Percentiles rank a stretch among this genome's conserved stretches.
phyloP scores from a whole-genome alignment of 148 eudicot species.

The Diospyros kaki region DNA sequence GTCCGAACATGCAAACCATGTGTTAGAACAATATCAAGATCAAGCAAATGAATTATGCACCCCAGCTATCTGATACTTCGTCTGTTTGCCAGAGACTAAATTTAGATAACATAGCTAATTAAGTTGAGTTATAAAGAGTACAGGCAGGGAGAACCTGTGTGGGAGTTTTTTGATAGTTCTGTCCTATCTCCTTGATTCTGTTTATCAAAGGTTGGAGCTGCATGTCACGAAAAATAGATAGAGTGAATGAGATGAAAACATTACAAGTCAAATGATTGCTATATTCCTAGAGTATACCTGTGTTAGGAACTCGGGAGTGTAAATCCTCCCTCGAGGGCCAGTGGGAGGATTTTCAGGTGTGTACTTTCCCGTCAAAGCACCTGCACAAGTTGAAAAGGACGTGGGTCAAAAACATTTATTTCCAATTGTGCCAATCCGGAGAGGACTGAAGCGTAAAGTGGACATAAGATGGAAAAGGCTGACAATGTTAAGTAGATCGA shows the following conservation, averaged over 20 bases:
- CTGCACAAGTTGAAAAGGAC: conserved; percentile 34
- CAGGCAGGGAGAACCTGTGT: conserved; percentile 55
- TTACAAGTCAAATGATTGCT: not conserved
- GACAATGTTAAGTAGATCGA: not conserved
- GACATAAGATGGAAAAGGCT: not conserved
- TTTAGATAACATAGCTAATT: not conserved
- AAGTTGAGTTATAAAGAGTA: not conserved
- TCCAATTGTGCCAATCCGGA: not conserved
- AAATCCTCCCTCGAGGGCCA: conserved; percentile 88
- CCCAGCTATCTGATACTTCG: no score
- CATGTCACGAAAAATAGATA: conserved; percentile 20
- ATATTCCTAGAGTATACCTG: conserved; percentile 34
- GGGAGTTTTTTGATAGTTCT: conserved; percentile 59
- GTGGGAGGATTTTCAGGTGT: conserved; percentile 85
- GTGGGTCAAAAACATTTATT: not conserved
- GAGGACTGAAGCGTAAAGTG: not conserved
- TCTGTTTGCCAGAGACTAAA: no score
- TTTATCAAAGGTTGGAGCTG: conserved; percentile 88
- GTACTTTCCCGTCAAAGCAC: conserved; percentile 86
- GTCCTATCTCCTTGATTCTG: conserved; percentile 80
- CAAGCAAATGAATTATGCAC: no score
- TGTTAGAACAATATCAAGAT: no score
- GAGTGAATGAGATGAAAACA: conserved; percentile 2
- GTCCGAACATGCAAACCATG: no score
- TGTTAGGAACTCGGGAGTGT: conserved; percentile 67